These are phyloP conservation scores for Leishmania aethiopica DNA, from an alignment of 208 protist genomes.

Conservation along the genomic window DNA sequence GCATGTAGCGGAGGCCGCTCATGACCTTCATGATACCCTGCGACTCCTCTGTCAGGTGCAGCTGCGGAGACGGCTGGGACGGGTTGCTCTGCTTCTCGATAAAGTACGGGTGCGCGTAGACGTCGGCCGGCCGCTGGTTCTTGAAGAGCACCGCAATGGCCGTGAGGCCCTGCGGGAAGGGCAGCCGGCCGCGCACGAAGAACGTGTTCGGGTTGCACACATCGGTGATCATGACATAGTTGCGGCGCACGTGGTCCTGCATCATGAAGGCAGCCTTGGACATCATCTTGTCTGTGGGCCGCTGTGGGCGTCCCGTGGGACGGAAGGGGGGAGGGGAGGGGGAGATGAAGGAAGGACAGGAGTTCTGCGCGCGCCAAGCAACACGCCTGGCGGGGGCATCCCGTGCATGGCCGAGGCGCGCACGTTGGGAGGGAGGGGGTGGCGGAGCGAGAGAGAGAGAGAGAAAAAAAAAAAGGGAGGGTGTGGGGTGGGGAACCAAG, in stretches of 20 bases:
- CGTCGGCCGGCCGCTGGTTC: constrained; percentile 59
- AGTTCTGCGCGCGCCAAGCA: background rate
- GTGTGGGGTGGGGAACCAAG: no score
- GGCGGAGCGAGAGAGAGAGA: no score
- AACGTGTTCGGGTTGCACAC: constrained; percentile 55
- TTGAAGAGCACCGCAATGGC: constrained; percentile 66
- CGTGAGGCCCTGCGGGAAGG: constrained; percentile 72
- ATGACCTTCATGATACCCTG: constrained; percentile 86
- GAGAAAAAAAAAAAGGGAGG: no score
- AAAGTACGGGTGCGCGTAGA: constrained; percentile 88
- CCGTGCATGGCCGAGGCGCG: no score
- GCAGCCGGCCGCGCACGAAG: constrained; percentile 67
- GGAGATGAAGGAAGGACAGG: background rate
- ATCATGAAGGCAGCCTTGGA: constrained; percentile 84
- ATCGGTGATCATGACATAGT: constrained; percentile 71
- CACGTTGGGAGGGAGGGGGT: background rate
- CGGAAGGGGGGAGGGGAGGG: no score
- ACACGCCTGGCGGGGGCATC: no score
- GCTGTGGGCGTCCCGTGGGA: background rate
- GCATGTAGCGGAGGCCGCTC: constrained; percentile 84
- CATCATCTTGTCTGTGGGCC: constrained; percentile 58
- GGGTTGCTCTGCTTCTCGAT: constrained; percentile 89
- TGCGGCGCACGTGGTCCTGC: constrained; percentile 77
- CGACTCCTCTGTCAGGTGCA: constrained; percentile 87
- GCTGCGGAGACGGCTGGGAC: constrained; percentile 76